Evolutionary conservation across 2,329 filamentous ascomycete species (phyloP).

Genomic region (Coniochaeta hoffmannii): DNA sequence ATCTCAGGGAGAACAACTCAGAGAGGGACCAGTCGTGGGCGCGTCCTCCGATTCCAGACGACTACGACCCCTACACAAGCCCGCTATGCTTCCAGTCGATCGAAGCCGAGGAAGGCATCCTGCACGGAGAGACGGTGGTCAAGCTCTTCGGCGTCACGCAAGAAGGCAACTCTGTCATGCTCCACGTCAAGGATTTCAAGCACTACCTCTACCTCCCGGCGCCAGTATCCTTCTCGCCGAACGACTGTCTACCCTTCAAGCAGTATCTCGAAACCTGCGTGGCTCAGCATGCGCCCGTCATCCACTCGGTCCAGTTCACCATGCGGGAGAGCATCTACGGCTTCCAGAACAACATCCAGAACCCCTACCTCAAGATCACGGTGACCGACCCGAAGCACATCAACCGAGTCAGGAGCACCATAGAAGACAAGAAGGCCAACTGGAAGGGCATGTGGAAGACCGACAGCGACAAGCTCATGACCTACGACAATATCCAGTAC

Average conservation of each 20-base stretch:
- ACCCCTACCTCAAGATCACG: constrained; percentile 87
- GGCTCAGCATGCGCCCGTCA: constrained; percentile 63
- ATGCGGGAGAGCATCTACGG: constrained; percentile 89
- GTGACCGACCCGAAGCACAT: constrained; percentile 86
- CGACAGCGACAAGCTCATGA: constrained; percentile 64
- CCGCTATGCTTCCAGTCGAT: constrained; percentile 91
- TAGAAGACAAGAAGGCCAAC: constrained; percentile 73
- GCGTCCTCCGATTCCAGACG: constrained; percentile 38
- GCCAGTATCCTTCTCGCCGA: constrained; percentile 69
- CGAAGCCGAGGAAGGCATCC: constrained; percentile 81
- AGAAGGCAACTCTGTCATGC: constrained; percentile 79
- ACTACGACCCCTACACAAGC: constrained; percentile 51
- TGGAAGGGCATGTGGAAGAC: constrained; percentile 81
- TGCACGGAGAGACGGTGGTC: constrained; percentile 68
- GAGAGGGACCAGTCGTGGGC: constrained; percentile 95
- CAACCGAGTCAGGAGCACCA: constrained; percentile 62
- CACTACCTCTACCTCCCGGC: constrained; percentile 95
- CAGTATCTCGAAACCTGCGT: constrained; percentile 73
- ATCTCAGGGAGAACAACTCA: constrained; percentile 75
- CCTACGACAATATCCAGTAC: constrained; percentile 95
- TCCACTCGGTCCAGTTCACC: constrained; percentile 74
- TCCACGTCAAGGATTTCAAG: constrained; percentile 92
- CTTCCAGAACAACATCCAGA: constrained; percentile 88
- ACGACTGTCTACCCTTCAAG: constrained; percentile 73
- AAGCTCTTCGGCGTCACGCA: constrained; percentile 90